These are phyloP conservation scores for Physocladia obscura DNA, from an alignment of 192 early-diverging fungal genomes.

Conservation along the genomic window DNA sequence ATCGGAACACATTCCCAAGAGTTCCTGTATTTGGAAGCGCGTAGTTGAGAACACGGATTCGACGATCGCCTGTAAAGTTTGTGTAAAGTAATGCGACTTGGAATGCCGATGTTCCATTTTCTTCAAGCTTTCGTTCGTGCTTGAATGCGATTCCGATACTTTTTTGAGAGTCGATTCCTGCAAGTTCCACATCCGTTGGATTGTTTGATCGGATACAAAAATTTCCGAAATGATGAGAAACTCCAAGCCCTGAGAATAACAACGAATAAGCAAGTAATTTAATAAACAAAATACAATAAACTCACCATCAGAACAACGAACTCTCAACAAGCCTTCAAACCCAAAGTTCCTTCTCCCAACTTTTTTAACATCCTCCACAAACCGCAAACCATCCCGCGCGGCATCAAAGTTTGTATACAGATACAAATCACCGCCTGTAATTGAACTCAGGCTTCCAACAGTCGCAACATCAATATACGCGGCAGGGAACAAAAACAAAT, in stretches of 20 bases:
- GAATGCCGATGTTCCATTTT: conserved; percentile 73
- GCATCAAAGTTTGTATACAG: conserved; percentile 81
- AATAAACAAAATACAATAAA: neutral
- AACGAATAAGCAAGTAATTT: too few relatives aligned
- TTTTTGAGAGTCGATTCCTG: conserved; percentile 81
- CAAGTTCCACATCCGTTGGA: conserved; percentile 87
- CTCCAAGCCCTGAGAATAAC: conserved; percentile 51
- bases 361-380: conserved; percentile 72
- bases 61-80: conserved; percentile 78
- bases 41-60: conserved; percentile 91
- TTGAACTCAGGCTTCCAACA: conserved; percentile 66
- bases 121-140: conserved; percentile 88
- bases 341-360: conserved; percentile 78
- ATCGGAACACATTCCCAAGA: conserved; percentile 81
- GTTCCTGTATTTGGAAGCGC: conserved; percentile 71
- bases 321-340: conserved; percentile 80
- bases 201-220: conserved; percentile 79
- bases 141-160: conserved; percentile 79
- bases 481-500: conserved; percentile 87
- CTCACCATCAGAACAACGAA: conserved; percentile 84
- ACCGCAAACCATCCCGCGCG: conserved; percentile 66
- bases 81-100: conserved; percentile 96
- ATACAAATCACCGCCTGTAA: conserved; percentile 87
- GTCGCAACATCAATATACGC: conserved; percentile 90
- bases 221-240: conserved; percentile 90